Conservation (phyloP, 257 asterid species). For the Eustoma russellianum region DNA sequence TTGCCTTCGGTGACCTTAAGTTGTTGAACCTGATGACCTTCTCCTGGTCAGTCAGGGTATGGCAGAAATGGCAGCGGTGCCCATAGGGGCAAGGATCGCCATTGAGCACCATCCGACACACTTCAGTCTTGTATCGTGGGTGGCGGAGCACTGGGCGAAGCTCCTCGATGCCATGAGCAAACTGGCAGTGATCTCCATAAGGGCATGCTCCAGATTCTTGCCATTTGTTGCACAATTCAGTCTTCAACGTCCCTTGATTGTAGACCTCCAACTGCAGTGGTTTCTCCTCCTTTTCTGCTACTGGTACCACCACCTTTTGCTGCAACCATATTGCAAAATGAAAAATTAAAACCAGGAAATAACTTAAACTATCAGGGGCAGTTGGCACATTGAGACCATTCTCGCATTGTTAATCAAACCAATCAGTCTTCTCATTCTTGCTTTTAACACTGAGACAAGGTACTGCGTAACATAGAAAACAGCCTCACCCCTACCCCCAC, state of each 20-base stretch:
- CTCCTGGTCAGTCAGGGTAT: conserved; percentile 62
- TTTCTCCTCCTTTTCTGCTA: conserved; percentile 37
- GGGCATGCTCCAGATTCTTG: conserved; percentile 74
- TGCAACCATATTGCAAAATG: conserved; percentile 15
- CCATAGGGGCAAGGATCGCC: conserved; percentile 70
- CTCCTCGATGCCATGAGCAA: conserved; percentile 72
- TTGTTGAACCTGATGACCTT: conserved; percentile 22
- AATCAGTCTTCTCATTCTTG: not conserved
- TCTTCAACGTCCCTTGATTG: conserved; percentile 70
- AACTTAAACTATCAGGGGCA: not conserved
- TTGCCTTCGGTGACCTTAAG: conserved; percentile 24
- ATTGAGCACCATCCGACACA: conserved; percentile 64
- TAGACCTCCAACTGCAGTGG: conserved; percentile 52
- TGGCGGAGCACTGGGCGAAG: conserved; percentile 75
- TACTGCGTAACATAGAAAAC: too few relatives aligned
- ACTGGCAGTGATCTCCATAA: conserved; percentile 60
- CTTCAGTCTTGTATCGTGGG: conserved; percentile 81
- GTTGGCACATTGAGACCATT: not conserved
- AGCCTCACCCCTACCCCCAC: too few relatives aligned
- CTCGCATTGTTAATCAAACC: not conserved
- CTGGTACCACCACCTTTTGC: conserved; percentile 52
- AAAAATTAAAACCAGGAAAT: not conserved
- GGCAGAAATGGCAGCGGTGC: conserved; percentile 86
- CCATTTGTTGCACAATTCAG: conserved; percentile 90
- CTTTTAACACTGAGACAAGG: too few relatives aligned